Base-by-base conservation (phyloP, 2,329 filamentous ascomycete species). In the Leptographium galeiforme region DNA sequence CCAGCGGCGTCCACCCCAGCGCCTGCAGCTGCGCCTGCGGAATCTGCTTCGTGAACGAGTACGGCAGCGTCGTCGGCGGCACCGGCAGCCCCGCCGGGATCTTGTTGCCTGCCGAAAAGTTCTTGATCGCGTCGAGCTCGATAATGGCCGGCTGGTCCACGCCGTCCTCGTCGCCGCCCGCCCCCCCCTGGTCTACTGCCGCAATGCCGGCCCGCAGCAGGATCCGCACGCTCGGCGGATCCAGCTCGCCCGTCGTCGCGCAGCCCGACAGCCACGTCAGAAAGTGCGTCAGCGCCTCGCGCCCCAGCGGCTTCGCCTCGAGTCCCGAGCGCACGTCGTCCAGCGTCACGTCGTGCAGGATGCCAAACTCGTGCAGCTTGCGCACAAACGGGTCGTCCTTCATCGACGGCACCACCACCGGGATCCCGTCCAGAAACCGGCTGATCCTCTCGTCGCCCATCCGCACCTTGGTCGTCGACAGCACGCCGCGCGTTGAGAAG, bases 301-400 rank as follows among this genome's bases (percentile, higher is more conserved):
- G 84, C 48, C 78, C 85, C 55, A 98, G 73, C 1, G 93, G 87
- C 62, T 88, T 89, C 8, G 82, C 78, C 62, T 89, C 87, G 4
- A 98, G 73, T 60, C 95, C 90, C 56, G 82, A 73, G 57, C 84
- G 87, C 56, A 98, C 88, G 63, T 98, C 93, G 6, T 82, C 79
- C 33, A 93, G 83, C 0, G 88, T 95, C 54, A 97, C 87, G 58
- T 89, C 84, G 1, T 82, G 86, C n/a, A 98, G 78, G 53, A 97
- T 75, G 1, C 88, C 89, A 64, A 89, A 93, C 39, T 90, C 86
- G 54, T 84, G 83, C 47, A 98, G 70, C 61, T 87, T 89, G 55
- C 77, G 77, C 55, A 97, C 80, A 61, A 98, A 95, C 0, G 77
- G 76, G n/a, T 77, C 78, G 11, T 82, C 75, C 55, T 84, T 80